Evolutionary conservation across 2,329 filamentous ascomycete genomes (phyloP), one percentile per base, ranked within the genome.

Genomic region (Lachnellula arida): DNA sequence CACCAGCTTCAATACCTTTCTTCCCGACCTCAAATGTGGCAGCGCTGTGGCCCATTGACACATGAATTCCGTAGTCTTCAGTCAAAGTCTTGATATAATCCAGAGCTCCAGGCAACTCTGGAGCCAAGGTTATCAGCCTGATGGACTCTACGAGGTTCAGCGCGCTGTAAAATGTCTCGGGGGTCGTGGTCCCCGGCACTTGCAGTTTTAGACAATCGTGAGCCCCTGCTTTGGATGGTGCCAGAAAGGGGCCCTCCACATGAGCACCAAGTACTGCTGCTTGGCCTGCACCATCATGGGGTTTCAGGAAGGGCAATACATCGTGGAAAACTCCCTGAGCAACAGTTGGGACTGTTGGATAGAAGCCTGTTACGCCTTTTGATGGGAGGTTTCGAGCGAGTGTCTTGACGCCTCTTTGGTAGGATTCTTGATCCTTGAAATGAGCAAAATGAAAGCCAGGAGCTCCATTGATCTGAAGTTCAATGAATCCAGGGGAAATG

Each of bases 201-300:
- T 62, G 63, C 61, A 68, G 63, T 39, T 66, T 63, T 34, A 57
- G 51, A 2, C 63, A 62, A 63, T 66, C 62, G 40, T 82, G 79
- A 6, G 79, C 79, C 40, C 80, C 80, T 64, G 78, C 79, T 64
- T 81, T 82, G 3, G 69, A 67, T 1, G 77, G 74, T 56, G 76
- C 73, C 5, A 83, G 74, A 62, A 79, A 82, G 7, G 80, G 80
- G 2, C 80, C 80, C 73, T 82, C 80, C 17, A 74, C 73, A 62
- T 82, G 80, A n/a, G 78, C 78, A 32, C 80, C 80, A 1, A 82
- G 73, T 5, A 82, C 71, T 17, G 75, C 73, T n/a, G 80, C 79
- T 4, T 73, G 73, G 14, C 66, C 60, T 9, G 70, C 57, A 49
- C 76, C 73, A 11, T 71, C 63, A 22, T 73, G 70, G 14, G 79